Evolutionary conservation across 2,329 filamentous ascomycete species (phyloP), one percentile per base, ranked within the genome.

Genomic region (Zalaria sp.): DNA sequence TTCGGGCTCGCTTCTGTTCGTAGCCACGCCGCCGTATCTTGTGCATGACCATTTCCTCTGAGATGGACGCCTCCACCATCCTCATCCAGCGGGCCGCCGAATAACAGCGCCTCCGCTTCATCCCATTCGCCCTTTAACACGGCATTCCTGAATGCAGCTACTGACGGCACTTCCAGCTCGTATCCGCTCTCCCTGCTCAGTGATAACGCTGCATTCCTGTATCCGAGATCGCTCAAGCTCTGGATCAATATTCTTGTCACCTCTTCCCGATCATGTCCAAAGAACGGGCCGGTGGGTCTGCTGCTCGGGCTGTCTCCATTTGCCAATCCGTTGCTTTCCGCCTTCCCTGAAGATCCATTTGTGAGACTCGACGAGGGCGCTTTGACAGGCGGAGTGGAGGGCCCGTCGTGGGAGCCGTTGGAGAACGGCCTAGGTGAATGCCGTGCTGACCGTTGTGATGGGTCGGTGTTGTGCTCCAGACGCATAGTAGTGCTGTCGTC

Each of bases 181-280:
- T 76, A 93, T 1, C 87, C 88, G 56, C 89, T 96, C 60, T 93
- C 84, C 46, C 73, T 71, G 54, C 77, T 81, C 43, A 98, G 68
- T 46, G 73, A 77, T 36, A 76, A 71, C 25, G 91, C 89, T 8
- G 89, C 83, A 8, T 70, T 68, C 45, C 78, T 70, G 57, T 96
- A 95, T 2, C 91, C 91, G 65, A 98, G 72, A 58, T 95, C 89
- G 25, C 79, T 76, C 49, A 98, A 65, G 31, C 87, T 83, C 62
- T 98, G 91, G 54, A 98, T 91, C 53, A 98, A 64, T 48, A 96
- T 82, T 41, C 91, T 73, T 4, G 89, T 93, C 36, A 96, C 81
- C 65, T 98, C 89, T 67, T 94, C 87, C 57, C 86, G 77, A 57
- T 91, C 77, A 57, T 96, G 89, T 11, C 87, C 88, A 55, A 79